Evolutionary conservation across 352 stramenopile genomes (phyloP).

Genomic region (Phytopythium sindhum): DNA sequence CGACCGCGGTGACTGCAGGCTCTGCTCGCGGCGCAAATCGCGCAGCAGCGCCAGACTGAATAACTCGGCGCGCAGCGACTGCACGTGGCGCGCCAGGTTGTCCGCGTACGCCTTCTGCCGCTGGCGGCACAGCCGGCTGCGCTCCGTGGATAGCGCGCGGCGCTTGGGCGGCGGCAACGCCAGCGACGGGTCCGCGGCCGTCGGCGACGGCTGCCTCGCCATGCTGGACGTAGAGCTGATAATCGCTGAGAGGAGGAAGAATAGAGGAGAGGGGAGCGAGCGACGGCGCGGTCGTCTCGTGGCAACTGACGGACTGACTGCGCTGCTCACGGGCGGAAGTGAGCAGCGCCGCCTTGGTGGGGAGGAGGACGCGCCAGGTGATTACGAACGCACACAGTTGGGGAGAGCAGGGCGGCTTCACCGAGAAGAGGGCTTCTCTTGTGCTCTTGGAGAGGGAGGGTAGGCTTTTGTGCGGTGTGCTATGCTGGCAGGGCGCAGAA

Average conservation of each 20-base stretch:
- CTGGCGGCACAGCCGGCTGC: slow-evolving; percentile 48
- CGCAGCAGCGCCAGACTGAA: slow-evolving; percentile 41
- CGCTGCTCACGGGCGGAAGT: not conserved
- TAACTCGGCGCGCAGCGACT: slow-evolving; percentile 35
- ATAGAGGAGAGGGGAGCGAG: not conserved
- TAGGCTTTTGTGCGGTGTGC: not conserved
- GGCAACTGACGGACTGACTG: not conserved
- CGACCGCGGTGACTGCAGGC: slow-evolving; percentile 25
- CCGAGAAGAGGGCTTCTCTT: not conserved
- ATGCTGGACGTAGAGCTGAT: not conserved
- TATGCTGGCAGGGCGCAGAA: too few relatives aligned
- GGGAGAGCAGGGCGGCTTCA: not conserved
- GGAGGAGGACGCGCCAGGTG: not conserved
- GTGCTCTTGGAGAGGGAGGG: not conserved
- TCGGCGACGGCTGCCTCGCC: not conserved
- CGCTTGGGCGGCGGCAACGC: slow-evolving; percentile 4
- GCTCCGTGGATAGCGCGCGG: slow-evolving; percentile 41
- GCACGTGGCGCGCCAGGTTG: slow-evolving; percentile 32
- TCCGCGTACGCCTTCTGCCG: slow-evolving; percentile 46
- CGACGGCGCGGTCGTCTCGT: not conserved
- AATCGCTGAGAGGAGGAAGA: not conserved
- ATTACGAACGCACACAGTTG: not conserved
- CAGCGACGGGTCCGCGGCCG: not conserved
- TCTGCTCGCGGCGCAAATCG: slow-evolving; percentile 34
- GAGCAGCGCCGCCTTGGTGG: not conserved